Conservation (phyloP, 2,329 filamentous ascomycete genomes). For the Neofusicoccum laricinum region DNA sequence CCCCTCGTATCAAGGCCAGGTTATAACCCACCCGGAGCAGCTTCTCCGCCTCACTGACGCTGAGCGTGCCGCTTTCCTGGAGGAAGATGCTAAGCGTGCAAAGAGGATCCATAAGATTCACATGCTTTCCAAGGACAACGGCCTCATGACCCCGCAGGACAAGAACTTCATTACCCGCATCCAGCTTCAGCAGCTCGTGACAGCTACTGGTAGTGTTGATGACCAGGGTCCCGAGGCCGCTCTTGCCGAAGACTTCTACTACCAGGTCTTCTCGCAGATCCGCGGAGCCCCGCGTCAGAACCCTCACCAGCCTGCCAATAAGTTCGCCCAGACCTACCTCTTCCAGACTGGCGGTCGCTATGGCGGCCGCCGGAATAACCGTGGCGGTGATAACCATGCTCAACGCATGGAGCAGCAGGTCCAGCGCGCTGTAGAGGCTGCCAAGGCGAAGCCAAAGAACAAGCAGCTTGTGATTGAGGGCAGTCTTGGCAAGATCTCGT, state of each 20-base stretch:
- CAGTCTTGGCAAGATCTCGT: slow-evolving; percentile 95
- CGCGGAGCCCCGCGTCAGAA: slow-evolving; percentile 85
- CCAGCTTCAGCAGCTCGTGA: slow-evolving; percentile 91
- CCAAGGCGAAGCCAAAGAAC: slow-evolving; percentile 96
- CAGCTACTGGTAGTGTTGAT: slow-evolving; percentile 82
- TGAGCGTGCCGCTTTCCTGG: slow-evolving; percentile 77
- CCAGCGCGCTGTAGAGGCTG: slow-evolving; percentile 92
- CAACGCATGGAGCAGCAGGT: slow-evolving; percentile 99
- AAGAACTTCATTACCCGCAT: slow-evolving; percentile 99
- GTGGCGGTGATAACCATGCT: slow-evolving; percentile 92
- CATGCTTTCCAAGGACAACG: slow-evolving; percentile 87
- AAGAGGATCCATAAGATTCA: slow-evolving; percentile 99
- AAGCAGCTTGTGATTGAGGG: slow-evolving; percentile 96
- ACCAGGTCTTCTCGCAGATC: slow-evolving; percentile 95
- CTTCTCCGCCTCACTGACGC: slow-evolving; percentile 76
- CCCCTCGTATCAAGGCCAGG: slow-evolving; percentile 49
- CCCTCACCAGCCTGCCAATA: slow-evolving; percentile 87
- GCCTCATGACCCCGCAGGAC: slow-evolving; percentile 97
- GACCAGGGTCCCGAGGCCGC: slow-evolving; percentile 77
- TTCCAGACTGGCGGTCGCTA: slow-evolving; percentile 90
- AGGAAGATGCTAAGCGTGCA: slow-evolving; percentile 89
- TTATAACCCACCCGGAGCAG: slow-evolving; percentile 69
- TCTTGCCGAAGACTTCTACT: slow-evolving; percentile 93
- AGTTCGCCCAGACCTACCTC: slow-evolving; percentile 96
- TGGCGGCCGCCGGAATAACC: slow-evolving; percentile 67